Evolutionary conservation across 768 basidiomycete genomes (phyloP), one percentile per base, ranked within the genome.

Genomic region (Leccinum incarnatum): DNA sequence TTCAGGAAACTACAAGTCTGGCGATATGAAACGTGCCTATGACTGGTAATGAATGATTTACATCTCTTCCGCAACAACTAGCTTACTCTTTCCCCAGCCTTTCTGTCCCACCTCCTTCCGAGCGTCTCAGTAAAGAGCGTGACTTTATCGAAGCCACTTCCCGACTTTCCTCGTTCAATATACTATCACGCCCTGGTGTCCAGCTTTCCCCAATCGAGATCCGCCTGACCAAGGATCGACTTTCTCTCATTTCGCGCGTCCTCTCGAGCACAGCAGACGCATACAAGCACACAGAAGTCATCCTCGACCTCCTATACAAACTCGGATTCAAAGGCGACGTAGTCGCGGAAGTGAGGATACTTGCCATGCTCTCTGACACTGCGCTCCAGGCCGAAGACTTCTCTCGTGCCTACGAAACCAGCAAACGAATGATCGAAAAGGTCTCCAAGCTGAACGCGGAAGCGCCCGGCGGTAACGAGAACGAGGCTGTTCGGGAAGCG

Each of bases 71-170:
- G 23, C 12, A 25, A 5, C 48, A 51, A 48, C 25, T 51, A 2
- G 23, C 58, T 65, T 45, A 67, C 46, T 25, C 59, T 25, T 57
- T 55, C 29, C 54, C 55, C 67, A 98, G 96, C 66, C 79, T 98
- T 55, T 78, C 86, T 52, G 90, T 98, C 12, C 86, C 91, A 1
- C 77, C 77, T 6, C 73, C 78, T 4, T 87, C 93, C 0, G 81
- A 85, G 17, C 78, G 77, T 0, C 79, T 95, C 55, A 64, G 72
- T 14, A 78, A 76, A 58, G 93, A 98, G 70, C 88, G 87, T 56
- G 89, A 93, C 55, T 99, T 98, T 73, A 97, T 99, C 61, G 95
- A 98, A 76, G 97, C 97, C 2, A 99, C 97, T 1, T 96, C 94
- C 25, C 88, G 93, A 2, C 86, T 99, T 11, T 85, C 88, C n/a